Base-by-base conservation (phyloP, 2,329 filamentous ascomycete genomes). In the Phaeomoniella chlamydospora region DNA sequence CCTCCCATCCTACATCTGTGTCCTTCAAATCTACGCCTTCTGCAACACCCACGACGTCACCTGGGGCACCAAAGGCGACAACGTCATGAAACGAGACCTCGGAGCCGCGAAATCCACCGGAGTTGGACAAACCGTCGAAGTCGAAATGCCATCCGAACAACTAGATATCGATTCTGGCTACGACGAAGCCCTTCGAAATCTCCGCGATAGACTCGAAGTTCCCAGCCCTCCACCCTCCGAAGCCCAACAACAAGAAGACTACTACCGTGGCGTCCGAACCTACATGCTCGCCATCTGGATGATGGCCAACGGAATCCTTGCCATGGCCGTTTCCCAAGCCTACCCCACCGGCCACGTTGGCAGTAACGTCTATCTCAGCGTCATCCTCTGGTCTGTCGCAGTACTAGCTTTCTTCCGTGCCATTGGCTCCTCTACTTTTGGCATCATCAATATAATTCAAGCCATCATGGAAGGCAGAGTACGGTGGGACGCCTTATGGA, bases 31-130 rank as follows among this genome's bases (percentile, higher is more conserved):
- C 14, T 98, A 98, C 61, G 90, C 90, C 31, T 98, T 98, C 60
- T 96, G 90, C 67, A 98, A 98, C 64, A 93, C 88, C 0, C 90
- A 98, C 71, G 90, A 98, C 55, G 86, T 98, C 14, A 93, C 87
- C 0, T 98, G 90, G 90, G 90, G 90, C 31, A 98, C 90, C 32
- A 98, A 98, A 62, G 90, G 90, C 39, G 90, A 98, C 68, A 98
- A 98, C 57, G 77, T 93, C 22, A 79, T 90, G 49, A 80, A 84
- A 57, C 94, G 82, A 5, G 92, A 98, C 54, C 75, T 98, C 1
- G 90, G 90, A 38, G 77, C 82, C 4, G 90, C 92, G 10, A 74
- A 82, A 4, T 77, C 77, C 34, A 37, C 39, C 32, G 82, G 80
- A 37, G n/a, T n/a, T n/a, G 73, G 73, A 33, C 72, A 78, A 40